phyloP scores from a whole-genome alignment of 495 filamentous ascomycete genomes.

The Penicillium pancosmium region DNA sequence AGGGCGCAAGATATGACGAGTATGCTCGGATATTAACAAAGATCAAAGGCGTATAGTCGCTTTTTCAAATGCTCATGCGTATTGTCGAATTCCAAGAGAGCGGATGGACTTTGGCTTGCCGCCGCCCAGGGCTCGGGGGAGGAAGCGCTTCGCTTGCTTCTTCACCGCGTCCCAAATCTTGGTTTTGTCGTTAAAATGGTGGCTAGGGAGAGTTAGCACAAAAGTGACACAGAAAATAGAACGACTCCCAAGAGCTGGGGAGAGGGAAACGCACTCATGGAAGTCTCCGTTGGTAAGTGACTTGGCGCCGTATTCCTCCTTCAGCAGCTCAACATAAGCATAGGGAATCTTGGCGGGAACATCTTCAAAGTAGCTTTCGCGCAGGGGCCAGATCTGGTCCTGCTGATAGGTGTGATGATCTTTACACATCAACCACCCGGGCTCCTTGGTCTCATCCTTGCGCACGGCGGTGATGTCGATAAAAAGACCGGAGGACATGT shows the following conservation, averaged over 20 bases:
- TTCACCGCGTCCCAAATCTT: slow-evolving; percentile 35
- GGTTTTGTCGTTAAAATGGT: slow-evolving; percentile 39
- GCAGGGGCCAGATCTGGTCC: slow-evolving; percentile 75
- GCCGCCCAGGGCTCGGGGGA: slow-evolving; percentile 17
- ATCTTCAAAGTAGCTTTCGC: slow-evolving; percentile 77
- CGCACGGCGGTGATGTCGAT: slow-evolving; percentile 65
- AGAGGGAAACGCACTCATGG: slow-evolving; percentile 54
- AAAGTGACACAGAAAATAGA: neutral
- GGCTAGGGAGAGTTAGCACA: slow-evolving; percentile 21
- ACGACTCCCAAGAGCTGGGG: neutral
- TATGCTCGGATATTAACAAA: slow-evolving; percentile 10
- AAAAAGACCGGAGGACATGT: slow-evolving; percentile 61
- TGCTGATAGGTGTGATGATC: slow-evolving; percentile 60
- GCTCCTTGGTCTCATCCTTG: slow-evolving; percentile 41
- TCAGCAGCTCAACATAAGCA: slow-evolving; percentile 69
- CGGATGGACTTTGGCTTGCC: slow-evolving; percentile 12
- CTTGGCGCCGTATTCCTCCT: slow-evolving; percentile 71
- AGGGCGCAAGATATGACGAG: slow-evolving; percentile 3
- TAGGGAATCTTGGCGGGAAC: slow-evolving; percentile 75
- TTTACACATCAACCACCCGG: slow-evolving; percentile 56
- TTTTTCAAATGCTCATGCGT: slow-evolving; percentile 13
- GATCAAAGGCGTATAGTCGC: slow-evolving; percentile 6
- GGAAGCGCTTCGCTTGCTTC: slow-evolving; percentile 16
- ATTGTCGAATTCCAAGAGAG: slow-evolving; percentile 9
- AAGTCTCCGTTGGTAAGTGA: slow-evolving; percentile 67